Evolutionary conservation across 352 stramenopile species (phyloP).

Genomic region (Aphanomyces euteiches): DNA sequence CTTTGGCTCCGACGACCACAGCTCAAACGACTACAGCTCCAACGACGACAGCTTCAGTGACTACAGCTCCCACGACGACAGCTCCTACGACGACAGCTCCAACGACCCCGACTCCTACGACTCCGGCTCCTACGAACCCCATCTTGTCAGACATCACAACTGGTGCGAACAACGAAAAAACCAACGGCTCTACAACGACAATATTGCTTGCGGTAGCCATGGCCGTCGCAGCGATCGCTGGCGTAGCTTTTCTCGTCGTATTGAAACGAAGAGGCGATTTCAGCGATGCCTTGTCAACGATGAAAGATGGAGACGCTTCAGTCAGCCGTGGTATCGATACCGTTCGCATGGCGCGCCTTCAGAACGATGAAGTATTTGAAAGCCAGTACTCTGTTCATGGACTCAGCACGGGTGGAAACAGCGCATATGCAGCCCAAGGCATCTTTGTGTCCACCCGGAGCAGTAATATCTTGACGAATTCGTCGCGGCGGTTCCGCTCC

Average conservation of each 20-base stretch:
- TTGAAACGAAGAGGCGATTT: not conserved
- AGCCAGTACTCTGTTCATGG: not conserved
- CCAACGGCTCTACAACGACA: slow-evolving; percentile 5
- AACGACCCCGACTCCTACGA: not conserved
- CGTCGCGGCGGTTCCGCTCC: not conserved
- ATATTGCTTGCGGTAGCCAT: slow-evolving; percentile 6
- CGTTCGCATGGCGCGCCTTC: not conserved
- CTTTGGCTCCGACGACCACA: not conserved
- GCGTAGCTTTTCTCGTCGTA: not conserved
- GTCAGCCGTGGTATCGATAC: not conserved
- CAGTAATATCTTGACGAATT: slow-evolving; percentile 3
- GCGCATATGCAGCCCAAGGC: not conserved
- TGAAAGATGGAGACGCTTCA: not conserved
- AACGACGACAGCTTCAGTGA: not conserved
- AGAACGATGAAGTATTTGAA: not conserved
- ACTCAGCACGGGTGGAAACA: not conserved
- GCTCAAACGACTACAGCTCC: not conserved
- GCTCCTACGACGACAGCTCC: not conserved
- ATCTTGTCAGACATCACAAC: not conserved
- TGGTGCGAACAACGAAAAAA: not conserved
- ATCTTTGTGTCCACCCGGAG: not conserved
- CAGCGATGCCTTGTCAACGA: not conserved
- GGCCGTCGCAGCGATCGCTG: not conserved
- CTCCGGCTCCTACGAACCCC: not conserved
- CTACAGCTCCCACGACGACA: not conserved